Evolutionary conservation across 2,329 filamentous ascomycete genomes (phyloP).

Genomic region (Diaporthe sp.): DNA sequence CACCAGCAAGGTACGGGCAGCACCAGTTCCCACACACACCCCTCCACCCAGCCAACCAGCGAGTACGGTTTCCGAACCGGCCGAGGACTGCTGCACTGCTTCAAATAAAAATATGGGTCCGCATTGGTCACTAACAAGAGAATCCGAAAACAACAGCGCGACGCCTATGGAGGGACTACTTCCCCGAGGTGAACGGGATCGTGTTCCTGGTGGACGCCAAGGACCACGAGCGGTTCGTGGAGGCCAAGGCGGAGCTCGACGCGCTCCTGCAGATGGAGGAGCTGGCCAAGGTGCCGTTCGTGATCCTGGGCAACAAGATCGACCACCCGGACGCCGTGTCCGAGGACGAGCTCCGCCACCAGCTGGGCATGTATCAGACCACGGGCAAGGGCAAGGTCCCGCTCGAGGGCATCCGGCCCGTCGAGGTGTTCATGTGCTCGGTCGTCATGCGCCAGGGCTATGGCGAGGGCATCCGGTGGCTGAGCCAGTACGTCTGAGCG

Average conservation of each 20-base stretch:
- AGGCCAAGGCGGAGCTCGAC: slow-evolving; percentile 97
- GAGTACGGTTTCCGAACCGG: background rate
- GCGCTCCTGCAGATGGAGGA: slow-evolving; percentile 97
- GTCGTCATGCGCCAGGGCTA: slow-evolving; percentile 98
- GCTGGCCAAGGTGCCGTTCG: slow-evolving; percentile 92
- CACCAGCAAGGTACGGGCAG: slow-evolving; percentile 82
- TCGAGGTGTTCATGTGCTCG: slow-evolving; percentile 99
- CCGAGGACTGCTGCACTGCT: background rate
- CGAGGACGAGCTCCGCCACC: slow-evolving; percentile 93
- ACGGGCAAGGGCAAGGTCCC: slow-evolving; percentile 96
- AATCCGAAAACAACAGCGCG: slow-evolving; percentile 71
- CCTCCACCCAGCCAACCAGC: background rate
- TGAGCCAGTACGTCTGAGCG: slow-evolving; percentile 88
- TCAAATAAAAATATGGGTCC: no score
- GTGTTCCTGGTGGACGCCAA: slow-evolving; percentile 99
- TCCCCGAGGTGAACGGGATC: slow-evolving; percentile 95
- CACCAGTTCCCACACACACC: background rate
- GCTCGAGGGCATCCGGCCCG: slow-evolving; percentile 88
- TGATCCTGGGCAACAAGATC: slow-evolving; percentile 99
- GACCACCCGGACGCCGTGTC: slow-evolving; percentile 96
- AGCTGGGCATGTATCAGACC: slow-evolving; percentile 94
- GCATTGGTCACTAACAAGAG: slow-evolving; percentile 23
- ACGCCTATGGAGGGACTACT: slow-evolving; percentile 96
- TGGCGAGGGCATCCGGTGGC: slow-evolving; percentile 90
- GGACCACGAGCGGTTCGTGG: slow-evolving; percentile 92